These are phyloP conservation scores for Spathaspora girioi DNA, from an alignment of 805 yeast genomes.

Conservation along the genomic window DNA sequence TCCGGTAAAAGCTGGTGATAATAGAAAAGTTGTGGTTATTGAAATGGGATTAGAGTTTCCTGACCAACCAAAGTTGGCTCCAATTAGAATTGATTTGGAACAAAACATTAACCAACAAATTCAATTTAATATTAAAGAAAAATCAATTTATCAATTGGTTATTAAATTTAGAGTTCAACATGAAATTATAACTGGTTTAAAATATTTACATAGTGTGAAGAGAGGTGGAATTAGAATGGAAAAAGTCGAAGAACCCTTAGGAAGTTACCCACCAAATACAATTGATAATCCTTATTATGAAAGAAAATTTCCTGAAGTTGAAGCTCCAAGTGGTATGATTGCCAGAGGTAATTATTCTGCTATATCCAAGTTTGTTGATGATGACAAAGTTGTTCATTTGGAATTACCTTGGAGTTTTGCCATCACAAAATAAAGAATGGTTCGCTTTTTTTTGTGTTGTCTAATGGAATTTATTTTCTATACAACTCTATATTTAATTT, in stretches of 20 bases:
- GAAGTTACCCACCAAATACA: slow-evolving; percentile 89
- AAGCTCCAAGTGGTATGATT: slow-evolving; percentile 86
- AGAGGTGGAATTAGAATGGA: slow-evolving; percentile 87
- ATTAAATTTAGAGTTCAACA: slow-evolving; percentile 83
- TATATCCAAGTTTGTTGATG: slow-evolving; percentile 78
- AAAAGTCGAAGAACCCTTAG: slow-evolving; percentile 81
- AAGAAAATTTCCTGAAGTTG: slow-evolving; percentile 53
- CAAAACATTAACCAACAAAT: slow-evolving; percentile 54
- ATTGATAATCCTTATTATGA: slow-evolving; percentile 74
- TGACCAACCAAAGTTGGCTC: slow-evolving; percentile 51
- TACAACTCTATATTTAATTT: too few species aligned
- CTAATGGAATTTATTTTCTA: too few species aligned
- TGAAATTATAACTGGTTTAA: slow-evolving; percentile 86
- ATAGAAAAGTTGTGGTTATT: slow-evolving; percentile 72
- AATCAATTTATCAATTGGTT: slow-evolving; percentile 64
- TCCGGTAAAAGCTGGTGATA: slow-evolving; percentile 69
- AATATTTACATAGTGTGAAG: slow-evolving; percentile 79
- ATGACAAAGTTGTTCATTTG: slow-evolving; percentile 73
- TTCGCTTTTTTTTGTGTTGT: too few species aligned
- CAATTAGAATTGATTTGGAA: slow-evolving; percentile 68
- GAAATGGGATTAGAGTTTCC: slow-evolving; percentile 71
- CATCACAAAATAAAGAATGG: slow-evolving; percentile 68
- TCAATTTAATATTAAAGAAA: slow-evolving; percentile 75
- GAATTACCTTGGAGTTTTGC: slow-evolving; percentile 82
- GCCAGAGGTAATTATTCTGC: slow-evolving; percentile 88